Base-by-base conservation (phyloP, 2,329 filamentous ascomycete species). In the Ophiostoma sp. region DNA sequence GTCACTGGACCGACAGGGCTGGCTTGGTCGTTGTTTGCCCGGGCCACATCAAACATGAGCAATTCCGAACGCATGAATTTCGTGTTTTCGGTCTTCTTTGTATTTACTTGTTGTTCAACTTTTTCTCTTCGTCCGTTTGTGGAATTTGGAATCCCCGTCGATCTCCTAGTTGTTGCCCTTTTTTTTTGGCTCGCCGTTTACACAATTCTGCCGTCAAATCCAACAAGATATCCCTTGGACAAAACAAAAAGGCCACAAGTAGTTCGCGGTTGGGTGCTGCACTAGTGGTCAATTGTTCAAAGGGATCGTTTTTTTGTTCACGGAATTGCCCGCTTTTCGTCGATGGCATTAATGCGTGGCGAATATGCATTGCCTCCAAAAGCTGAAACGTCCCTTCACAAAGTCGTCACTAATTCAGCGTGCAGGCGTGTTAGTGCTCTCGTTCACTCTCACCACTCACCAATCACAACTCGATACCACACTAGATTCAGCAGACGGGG, bases 311-410 rank as follows among this genome's bases (percentile, higher is more conserved):
- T 39, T 39, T 63, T 11, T 12, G 19, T 39, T 63, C 59, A 39
- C 59, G 19, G 15, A 33, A 19, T 17, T 33, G 42, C 9, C 64
- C 64, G 64, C 42, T 68, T 68, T 50, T 50, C 64, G 42, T 68
- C 64, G 39, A 68, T 50, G 39, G 64, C 64, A 68, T 68, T n/a
- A 68, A 68, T 31, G 64, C 39, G 42, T 50, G 64, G 42, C 64
- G 25, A 68, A 50, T 25, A 50, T 68, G 61, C 36, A 66, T 31
- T 12, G 19, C 42, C 5, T 48, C 4, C 15, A 48, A 15, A 39
- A 66, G 36, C 22, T 66, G 61, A 66, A 66, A 66, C 61, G 61
- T 28, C 36, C 61, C 61, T 28, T 15, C 11, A 15, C 22, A 28
- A 66, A 28, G 61, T 42, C 19, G n/a, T 28, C 22, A 28, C 33